Evolutionary conservation across 1,284 basidiomycete species (phyloP), one percentile per base, ranked within the genome.

Genomic region (Apiotrichum mycotoxinovorans): DNA sequence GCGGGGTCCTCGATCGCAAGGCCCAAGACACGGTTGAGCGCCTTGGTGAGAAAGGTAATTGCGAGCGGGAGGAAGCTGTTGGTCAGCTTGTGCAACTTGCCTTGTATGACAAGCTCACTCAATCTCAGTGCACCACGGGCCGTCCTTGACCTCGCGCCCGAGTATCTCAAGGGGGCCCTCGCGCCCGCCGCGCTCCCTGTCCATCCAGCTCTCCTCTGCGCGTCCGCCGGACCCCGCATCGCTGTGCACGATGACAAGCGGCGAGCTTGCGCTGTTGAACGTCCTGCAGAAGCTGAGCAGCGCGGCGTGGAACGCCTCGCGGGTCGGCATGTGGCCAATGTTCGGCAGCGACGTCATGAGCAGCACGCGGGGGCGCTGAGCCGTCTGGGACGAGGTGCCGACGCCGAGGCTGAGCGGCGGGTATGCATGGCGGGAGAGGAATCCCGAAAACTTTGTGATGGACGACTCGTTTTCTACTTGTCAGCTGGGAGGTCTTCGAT

Each of bases 341-440:
- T 98, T 97, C 0, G 95, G 95, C 3, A 98, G 81, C 59, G 97
- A 91, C 72, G 97, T 93, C 10, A 98, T 80, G 9, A 98, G 83
- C 50, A 98, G 83, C 5, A 95, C 69, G 2, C 71, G 69, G 0
- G 65, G 68, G 34, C 58, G 47, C 3, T 61, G 33, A 4, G 54
- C 18, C n/a, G 60, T n/a, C 17, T 55, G 40, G 22, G 71, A 68
- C 15, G 64, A 62, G 8, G 70, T 59, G 47, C 25, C 47, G 2
- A 73, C 68, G 54, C 86, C 83, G 20, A 90, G 72, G 26, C 80
- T 82, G 17, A 81, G 80, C 58, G 88, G 89, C 7, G 80, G 82
- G 37, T 83, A 83, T 0, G 89, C 86, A 26, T 74, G 62, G 26
- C 91, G 84, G 4, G 82, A 81, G 37, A 96, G 78, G 72, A 95